phyloP scores from a whole-genome alignment of 2,329 filamentous ascomycete genomes.

The Claviceps sp. region DNA sequence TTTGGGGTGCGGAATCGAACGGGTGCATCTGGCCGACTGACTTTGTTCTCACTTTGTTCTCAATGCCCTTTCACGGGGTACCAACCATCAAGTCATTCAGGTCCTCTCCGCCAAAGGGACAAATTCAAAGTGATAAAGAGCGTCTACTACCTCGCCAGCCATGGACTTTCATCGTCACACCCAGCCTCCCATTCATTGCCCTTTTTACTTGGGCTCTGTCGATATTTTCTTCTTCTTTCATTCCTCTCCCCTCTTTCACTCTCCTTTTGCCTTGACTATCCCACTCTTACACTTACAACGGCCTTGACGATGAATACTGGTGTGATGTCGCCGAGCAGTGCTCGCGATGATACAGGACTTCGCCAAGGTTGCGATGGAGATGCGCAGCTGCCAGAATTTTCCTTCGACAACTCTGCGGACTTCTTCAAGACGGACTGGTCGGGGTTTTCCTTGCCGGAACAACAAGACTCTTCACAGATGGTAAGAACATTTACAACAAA shows the following conservation, averaged over 20 bases:
- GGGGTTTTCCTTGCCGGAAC: too few species aligned
- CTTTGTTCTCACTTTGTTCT: conserved; percentile 5
- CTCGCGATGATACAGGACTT: too few species aligned
- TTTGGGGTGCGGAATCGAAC: background rate
- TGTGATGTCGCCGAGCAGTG: too few species aligned
- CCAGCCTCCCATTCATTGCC: background rate
- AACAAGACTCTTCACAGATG: too few species aligned
- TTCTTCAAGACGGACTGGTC: too few species aligned
- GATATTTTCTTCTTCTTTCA: background rate
- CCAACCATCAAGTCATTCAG: background rate
- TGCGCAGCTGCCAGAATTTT: too few species aligned
- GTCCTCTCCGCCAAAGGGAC: background rate
- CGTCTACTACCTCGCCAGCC: background rate
- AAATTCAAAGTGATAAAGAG: background rate
- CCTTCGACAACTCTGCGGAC: too few species aligned
- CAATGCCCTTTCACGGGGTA: background rate
- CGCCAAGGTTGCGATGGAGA: too few species aligned
- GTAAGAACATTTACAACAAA: too few species aligned
- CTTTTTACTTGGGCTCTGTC: background rate
- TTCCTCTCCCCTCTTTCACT: too few species aligned
- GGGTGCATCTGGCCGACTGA: background rate
- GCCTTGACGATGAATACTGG: too few species aligned
- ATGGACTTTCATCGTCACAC: background rate
- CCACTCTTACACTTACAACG: too few species aligned
- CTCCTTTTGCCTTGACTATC: background rate